These are phyloP conservation scores for Phytopythium vexans DNA, from an alignment of 352 stramenopile genomes.

Conservation along the genomic window DNA sequence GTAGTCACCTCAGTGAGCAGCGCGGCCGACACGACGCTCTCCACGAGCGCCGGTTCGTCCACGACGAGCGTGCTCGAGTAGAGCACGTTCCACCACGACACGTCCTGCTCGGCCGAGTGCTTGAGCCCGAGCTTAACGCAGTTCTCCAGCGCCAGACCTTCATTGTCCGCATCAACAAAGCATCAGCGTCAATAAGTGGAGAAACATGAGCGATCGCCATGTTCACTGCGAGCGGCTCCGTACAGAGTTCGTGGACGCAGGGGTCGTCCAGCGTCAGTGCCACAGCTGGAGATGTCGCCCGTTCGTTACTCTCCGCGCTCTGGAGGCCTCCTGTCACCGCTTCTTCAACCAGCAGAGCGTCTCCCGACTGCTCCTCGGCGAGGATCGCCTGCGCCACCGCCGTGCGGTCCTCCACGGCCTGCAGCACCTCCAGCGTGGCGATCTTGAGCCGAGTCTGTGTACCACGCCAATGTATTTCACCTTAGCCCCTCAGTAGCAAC, in stretches of 20 bases:
- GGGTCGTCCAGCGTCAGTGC: constrained; percentile 50
- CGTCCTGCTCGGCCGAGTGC: constrained; percentile 25
- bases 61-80: constrained; percentile 74
- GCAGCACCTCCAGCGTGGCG: constrained; percentile 52
- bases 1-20: constrained; percentile 58
- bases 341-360: too few species aligned
- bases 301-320: neutral
- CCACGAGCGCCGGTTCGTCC: constrained; percentile 63
- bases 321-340: too few species aligned
- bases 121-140: constrained; percentile 63
- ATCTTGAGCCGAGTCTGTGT: constrained; percentile 63
- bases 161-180: neutral
- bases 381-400: constrained; percentile 4
- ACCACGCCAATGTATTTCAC: too few species aligned
- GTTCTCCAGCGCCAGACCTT: constrained; percentile 56
- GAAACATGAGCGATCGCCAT: neutral
- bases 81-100: constrained; percentile 72
- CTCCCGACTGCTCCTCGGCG: neutral
- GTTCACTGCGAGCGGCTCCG: too few species aligned
- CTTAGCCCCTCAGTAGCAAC: neutral
- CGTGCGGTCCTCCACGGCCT: constrained; percentile 7
- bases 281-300: neutral
- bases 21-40: constrained; percentile 62
- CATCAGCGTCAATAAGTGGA: constrained; percentile 1
- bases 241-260: constrained; percentile 63